A percentile compares a stretch with the other conserved stretches of the same genome.
Evolutionary conservation across 108 stramenopile genomes (phyloP).

Genomic region (Schizochytrium sp.): DNA sequence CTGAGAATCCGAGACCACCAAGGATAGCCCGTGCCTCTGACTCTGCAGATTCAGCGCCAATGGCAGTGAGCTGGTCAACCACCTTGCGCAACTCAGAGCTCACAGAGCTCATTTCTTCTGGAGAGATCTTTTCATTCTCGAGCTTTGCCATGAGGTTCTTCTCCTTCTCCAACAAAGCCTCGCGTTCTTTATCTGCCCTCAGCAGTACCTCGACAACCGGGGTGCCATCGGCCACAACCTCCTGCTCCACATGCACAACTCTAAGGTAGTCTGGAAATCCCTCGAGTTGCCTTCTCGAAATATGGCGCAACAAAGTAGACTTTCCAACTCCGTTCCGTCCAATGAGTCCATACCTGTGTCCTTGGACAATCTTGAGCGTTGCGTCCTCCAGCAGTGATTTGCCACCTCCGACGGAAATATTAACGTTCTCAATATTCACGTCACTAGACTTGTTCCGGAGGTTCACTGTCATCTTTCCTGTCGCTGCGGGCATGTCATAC

Average conservation of each 20-base stretch:
- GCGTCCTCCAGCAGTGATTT: constrained; percentile 81
- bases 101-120: constrained; percentile 5
- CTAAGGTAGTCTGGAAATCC: constrained; percentile 78
- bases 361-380: constrained; percentile 76
- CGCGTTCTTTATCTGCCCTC: constrained; percentile 79
- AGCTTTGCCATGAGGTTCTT: constrained; percentile 67
- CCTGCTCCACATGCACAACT: constrained; percentile 83
- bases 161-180: constrained; percentile 70
- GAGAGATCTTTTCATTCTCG: neutral
- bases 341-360: constrained; percentile 86
- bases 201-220: constrained; percentile 77
- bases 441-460: constrained; percentile 26
- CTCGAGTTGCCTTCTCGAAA: constrained; percentile 75
- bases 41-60: constrained; percentile 77
- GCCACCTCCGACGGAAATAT: constrained; percentile 67
- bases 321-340: constrained; percentile 91
- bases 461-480: neutral
- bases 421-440: constrained; percentile 34
- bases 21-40: constrained; percentile 79
- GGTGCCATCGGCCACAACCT: constrained; percentile 68
- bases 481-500: neutral
- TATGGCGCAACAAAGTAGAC: constrained; percentile 82
- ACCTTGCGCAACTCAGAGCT: constrained; percentile 65
- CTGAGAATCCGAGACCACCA: constrained; percentile 85
- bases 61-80: constrained; percentile 72